Conservation (phyloP, 1,284 basidiomycete species). For the Cystobasidium slooffiae region DNA sequence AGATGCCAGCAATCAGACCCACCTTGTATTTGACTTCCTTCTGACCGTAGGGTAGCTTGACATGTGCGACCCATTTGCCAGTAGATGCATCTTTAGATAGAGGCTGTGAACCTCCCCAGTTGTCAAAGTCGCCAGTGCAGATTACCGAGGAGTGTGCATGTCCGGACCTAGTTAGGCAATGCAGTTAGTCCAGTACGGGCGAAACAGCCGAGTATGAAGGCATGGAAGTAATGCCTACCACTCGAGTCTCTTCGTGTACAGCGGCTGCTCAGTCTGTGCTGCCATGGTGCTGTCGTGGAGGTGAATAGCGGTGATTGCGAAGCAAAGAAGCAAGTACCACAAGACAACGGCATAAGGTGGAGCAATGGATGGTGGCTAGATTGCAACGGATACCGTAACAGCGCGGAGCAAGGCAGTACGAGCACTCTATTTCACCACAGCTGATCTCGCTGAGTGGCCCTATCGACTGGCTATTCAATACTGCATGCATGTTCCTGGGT, state of each 20-base stretch:
- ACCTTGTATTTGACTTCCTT: conserved; percentile 42
- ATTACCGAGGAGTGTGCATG: conserved; percentile 37
- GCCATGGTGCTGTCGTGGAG: not conserved
- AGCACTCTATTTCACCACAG: too few species aligned
- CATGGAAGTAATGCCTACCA: conserved; percentile 13
- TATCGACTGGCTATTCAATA: too few species aligned
- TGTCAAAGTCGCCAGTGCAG: conserved; percentile 42
- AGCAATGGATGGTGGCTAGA: too few species aligned
- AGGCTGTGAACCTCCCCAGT: conserved; percentile 28
- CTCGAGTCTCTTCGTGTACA: conserved; percentile 24
- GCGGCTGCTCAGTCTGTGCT: not conserved
- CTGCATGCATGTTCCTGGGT: too few species aligned
- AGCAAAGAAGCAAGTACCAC: not conserved
- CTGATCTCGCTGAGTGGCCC: too few species aligned
- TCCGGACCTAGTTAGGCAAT: conserved; percentile 22
- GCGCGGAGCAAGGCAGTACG: too few species aligned
- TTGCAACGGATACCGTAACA: too few species aligned
- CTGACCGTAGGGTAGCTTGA: conserved; percentile 27
- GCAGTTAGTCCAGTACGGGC: not conserved
- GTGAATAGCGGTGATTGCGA: not conserved
- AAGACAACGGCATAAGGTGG: too few species aligned
- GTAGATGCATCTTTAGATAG: not conserved
- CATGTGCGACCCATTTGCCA: conserved; percentile 33
- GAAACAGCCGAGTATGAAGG: not conserved
- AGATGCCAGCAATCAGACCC: not conserved